phyloP scores from a whole-genome alignment of 345 rosid species.

The Camelina laxa region DNA sequence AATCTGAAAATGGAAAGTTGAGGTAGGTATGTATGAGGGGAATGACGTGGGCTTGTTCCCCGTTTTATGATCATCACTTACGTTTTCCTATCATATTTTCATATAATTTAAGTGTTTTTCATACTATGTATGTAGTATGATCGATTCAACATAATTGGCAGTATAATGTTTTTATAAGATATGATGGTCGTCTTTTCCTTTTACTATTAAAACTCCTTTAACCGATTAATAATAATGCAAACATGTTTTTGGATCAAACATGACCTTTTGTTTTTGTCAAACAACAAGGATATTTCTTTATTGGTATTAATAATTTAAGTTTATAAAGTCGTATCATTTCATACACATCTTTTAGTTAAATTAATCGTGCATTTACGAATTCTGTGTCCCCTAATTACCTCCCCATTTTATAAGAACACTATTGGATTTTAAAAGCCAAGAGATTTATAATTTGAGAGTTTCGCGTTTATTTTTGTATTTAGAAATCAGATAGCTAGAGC shows the following conservation, averaged over 20 bases:
- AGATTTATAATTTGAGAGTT: not conserved
- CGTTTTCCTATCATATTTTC: conserved; percentile 30
- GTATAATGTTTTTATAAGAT: not conserved
- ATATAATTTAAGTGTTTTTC: too few relatives aligned
- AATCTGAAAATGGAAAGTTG: conserved; percentile 15
- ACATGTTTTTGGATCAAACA: not conserved
- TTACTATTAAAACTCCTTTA: not conserved
- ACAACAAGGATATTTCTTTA: not conserved
- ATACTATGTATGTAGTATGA: not conserved
- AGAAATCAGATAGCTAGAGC: too few relatives aligned
- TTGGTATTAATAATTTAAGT: not conserved
- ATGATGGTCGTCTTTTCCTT: not conserved
- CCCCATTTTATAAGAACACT: not conserved
- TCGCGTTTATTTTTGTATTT: not conserved
- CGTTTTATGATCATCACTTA: conserved; percentile 38
- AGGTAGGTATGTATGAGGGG: conserved; percentile 18
- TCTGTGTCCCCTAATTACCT: not conserved
- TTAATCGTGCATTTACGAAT: not conserved
- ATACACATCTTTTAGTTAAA: not conserved
- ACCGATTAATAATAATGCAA: not conserved
- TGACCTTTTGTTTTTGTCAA: conserved; percentile 1
- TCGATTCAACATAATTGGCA: not conserved
- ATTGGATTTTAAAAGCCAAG: not conserved
- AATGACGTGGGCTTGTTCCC: conserved; percentile 41
- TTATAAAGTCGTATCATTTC: conserved; percentile 9